Conservation (phyloP, 2,329 filamentous ascomycete genomes). For the Fusarium goolgardi region DNA sequence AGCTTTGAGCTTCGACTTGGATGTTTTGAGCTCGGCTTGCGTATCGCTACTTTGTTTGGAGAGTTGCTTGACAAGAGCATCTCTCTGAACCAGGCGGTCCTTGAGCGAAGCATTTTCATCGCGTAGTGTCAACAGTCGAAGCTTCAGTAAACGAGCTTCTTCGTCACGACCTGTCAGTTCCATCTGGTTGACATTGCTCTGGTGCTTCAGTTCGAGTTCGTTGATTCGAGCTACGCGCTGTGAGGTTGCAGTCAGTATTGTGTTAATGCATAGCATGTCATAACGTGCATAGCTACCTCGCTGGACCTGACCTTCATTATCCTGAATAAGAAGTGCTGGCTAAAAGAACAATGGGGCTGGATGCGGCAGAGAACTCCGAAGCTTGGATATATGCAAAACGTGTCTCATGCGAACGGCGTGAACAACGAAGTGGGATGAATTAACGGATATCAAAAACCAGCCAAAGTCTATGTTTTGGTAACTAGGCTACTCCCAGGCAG, state of each 20-base stretch:
- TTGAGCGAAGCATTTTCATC: slow-evolving; percentile 78
- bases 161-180: slow-evolving; percentile 80
- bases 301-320: slow-evolving; percentile 47
- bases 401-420: slow-evolving; percentile 9
- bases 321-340: slow-evolving; percentile 10
- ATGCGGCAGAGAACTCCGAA: slow-evolving; percentile 7
- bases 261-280: slow-evolving; percentile 37
- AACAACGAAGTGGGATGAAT: slow-evolving; percentile 32
- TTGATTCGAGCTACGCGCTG: slow-evolving; percentile 62
- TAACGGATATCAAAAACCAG: neutral
- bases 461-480: slow-evolving; percentile 46
- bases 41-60: slow-evolving; percentile 55
- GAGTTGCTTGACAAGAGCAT: slow-evolving; percentile 67
- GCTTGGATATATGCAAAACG: slow-evolving; percentile 6
- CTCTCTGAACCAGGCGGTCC: slow-evolving; percentile 69
- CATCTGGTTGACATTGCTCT: slow-evolving; percentile 71
- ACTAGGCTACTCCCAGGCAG: slow-evolving; percentile 8
- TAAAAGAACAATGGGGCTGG: neutral
- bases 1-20: slow-evolving; percentile 56
- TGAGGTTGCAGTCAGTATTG: slow-evolving; percentile 34
- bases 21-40: slow-evolving; percentile 56
- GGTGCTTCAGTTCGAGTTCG: slow-evolving; percentile 76
- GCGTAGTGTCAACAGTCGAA: slow-evolving; percentile 76
- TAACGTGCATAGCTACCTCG: slow-evolving; percentile 46
- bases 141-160: slow-evolving; percentile 74